Percentiles rank a stretch among this genome's conserved stretches.
Conservation (phyloP, 2,329 filamentous ascomycete species). For the Diaporthe nobilis region DNA sequence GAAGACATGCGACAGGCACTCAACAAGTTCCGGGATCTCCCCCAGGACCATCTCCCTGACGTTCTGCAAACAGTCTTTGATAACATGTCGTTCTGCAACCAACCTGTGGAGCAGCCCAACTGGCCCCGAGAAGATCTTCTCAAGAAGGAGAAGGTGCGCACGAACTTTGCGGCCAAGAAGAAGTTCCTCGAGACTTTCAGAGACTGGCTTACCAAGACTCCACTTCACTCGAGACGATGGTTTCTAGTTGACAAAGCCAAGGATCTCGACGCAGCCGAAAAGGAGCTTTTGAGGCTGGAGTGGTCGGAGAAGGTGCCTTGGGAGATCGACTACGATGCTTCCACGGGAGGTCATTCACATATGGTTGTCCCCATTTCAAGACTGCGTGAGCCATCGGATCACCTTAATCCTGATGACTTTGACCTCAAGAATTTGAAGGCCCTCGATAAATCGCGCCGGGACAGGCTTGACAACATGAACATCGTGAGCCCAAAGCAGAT, state of each 20-base stretch:
- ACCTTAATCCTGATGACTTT: background rate
- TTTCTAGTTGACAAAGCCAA: conserved; percentile 8
- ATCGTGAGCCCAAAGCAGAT: background rate
- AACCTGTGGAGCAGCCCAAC: background rate
- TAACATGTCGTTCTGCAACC: background rate
- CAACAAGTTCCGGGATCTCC: too few species aligned
- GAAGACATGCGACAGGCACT: conserved; percentile 4
- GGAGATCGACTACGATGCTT: conserved; percentile 1
- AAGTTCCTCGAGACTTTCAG: background rate
- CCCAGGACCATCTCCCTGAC: background rate
- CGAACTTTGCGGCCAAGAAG: background rate
- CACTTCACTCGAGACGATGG: conserved; percentile 39
- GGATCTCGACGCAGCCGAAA: background rate
- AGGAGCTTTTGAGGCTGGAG: conserved; percentile 33
- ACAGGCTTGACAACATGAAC: background rate
- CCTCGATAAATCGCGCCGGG: conserved; percentile 2
- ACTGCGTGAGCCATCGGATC: background rate
- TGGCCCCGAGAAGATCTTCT: background rate
- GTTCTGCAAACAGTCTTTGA: background rate
- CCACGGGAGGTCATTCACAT: too few species aligned
- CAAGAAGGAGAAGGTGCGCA: background rate
- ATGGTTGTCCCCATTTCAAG: conserved; percentile 27
- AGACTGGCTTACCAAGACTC: conserved; percentile 33
- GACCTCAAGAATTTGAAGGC: background rate
- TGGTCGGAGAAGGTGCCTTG: conserved; percentile 37